Evolutionary conservation across 2,329 filamentous ascomycete species (phyloP), one percentile per base, ranked within the genome.

Genomic region (Fusarium sp.): DNA sequence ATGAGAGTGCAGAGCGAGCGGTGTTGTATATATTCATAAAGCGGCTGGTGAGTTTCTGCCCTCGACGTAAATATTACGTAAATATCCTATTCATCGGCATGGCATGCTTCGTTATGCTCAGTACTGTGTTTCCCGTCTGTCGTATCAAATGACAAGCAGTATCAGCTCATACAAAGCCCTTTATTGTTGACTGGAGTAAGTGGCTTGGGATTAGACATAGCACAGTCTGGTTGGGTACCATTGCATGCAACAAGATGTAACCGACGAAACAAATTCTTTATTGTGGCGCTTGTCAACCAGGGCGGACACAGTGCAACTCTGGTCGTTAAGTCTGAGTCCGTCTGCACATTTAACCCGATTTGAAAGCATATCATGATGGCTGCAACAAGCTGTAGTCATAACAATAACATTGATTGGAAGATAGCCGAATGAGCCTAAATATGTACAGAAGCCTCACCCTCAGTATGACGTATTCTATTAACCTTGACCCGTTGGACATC

Each of bases 11-110:
- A 19, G 16, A 33, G n/a, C 30, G 11, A 50, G 18, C n/a, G 16
- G 47, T 23, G 11, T 4, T 50, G 9, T 50, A 19, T 23, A 23
- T 23, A 33, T 12, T 33, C 1, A 19, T 19, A 8, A 19, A 5
- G 18, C 12, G 5, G 19, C 8, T 19, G 2, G 6, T 2, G 2
- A 15, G 3, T 7, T 6, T 16, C 30, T 33, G 0, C 5, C 9
- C 5, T 19, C 5, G 8, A 9, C 8, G 3, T 33, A 19, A 3
- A 13, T 5, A 2, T 19, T 2, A 13, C 12, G 0, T 2, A 23
- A n/a, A 16, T 32, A 4, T 2, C 11, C 0, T n/a, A 6, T 49
- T 6, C 3, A 18, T 18, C 2, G 3, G 9, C 9, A 6, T 0
- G 10, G 15, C 8, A 12, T 30, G 28, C 5, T 30, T 35, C 15